Conservation (phyloP, 2,329 filamentous ascomycete species). For the Fusarium palustre region DNA sequence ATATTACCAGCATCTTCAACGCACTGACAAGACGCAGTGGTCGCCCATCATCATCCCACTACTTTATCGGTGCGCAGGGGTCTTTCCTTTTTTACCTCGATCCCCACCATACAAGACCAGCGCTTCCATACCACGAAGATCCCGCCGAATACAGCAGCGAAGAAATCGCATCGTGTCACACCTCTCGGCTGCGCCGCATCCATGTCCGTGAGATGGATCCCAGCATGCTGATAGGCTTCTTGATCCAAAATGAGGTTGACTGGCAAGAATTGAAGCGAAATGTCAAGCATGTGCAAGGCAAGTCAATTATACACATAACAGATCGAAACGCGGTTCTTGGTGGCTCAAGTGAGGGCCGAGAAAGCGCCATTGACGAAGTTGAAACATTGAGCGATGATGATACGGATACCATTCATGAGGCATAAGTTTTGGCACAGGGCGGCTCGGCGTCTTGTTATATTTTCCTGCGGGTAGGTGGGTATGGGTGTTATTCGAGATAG, state of each 20-base stretch:
- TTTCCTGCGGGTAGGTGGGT: conserved; percentile 18
- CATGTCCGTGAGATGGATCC: conserved; percentile 95
- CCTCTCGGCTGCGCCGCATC: conserved; percentile 82
- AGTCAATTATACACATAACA: conserved; percentile 86
- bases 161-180: conserved; percentile 88
- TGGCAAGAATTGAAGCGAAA: conserved; percentile 84
- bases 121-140: conserved; percentile 72
- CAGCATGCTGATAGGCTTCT: conserved; percentile 95
- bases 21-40: conserved; percentile 67
- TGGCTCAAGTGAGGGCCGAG: conserved; percentile 68
- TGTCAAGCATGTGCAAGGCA: conserved; percentile 81
- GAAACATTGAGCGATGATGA: conserved; percentile 85
- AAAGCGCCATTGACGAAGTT: conserved; percentile 87
- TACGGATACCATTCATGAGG: conserved; percentile 56
- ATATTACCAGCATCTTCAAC: not conserved
- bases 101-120: conserved; percentile 85
- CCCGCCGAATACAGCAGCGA: conserved; percentile 71
- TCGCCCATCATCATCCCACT: conserved; percentile 86
- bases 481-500: conserved; percentile 41
- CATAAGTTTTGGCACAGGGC: conserved; percentile 30
- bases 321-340: conserved; percentile 72
- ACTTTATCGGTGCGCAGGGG: conserved; percentile 72
- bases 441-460: conserved; percentile 34
- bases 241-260: conserved; percentile 84
- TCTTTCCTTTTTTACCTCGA: conserved; percentile 93